A percentile compares a stretch with the other conserved stretches of the same genome.
Evolutionary conservation across 2,329 filamentous ascomycete species (phyloP).

Genomic region (Graphilbum fragrans): DNA sequence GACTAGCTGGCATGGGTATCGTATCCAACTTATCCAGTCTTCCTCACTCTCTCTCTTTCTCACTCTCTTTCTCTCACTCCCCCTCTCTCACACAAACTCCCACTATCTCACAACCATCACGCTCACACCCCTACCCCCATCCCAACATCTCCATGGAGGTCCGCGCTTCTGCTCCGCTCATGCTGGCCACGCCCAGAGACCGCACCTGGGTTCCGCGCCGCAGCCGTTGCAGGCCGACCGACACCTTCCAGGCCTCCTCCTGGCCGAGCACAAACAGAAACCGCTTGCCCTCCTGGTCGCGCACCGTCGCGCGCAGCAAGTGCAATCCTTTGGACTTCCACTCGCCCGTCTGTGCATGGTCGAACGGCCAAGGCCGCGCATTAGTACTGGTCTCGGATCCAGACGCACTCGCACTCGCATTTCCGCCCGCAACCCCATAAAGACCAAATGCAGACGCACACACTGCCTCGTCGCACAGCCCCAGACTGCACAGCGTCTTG

Average conservation of each 20-base stretch:
- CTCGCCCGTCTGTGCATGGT: conserved; percentile 29
- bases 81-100: background rate
- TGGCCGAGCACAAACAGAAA: conserved; percentile 54
- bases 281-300: conserved; percentile 54
- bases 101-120: background rate
- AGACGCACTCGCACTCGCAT: conserved; percentile 7
- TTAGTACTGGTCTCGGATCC: conserved; percentile 22
- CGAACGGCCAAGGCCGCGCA: conserved; percentile 18
- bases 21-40: background rate
- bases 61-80: background rate
- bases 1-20: too few relatives aligned
- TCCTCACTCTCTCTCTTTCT: background rate
- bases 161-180: conserved; percentile 41
- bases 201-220: conserved; percentile 47
- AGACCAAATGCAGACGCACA: conserved; percentile 14
- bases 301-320: conserved; percentile 49
- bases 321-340: conserved; percentile 45
- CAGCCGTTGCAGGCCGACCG: conserved; percentile 47
- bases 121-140: conserved; percentile 23
- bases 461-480: conserved; percentile 30
- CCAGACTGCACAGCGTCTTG: conserved; percentile 49
- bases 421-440: conserved; percentile 8
- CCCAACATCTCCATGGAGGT: conserved; percentile 46
- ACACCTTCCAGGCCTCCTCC: conserved; percentile 57
- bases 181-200: conserved; percentile 44